Evolutionary conservation across 306 rosid species (phyloP).

Genomic region (Canavalia ensiformis): DNA sequence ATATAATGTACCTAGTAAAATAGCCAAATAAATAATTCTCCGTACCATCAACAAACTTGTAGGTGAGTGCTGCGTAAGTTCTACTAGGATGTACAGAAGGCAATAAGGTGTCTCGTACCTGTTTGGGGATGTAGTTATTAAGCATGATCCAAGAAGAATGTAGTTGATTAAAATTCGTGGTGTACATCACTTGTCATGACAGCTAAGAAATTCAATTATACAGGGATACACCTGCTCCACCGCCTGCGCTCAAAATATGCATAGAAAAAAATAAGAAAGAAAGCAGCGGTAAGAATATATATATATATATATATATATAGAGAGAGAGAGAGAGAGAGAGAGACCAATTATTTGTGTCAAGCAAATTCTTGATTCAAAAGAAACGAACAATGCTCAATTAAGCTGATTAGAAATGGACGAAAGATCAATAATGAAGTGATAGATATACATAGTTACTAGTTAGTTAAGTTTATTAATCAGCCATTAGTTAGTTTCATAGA

Average conservation of each 20-base stretch:
- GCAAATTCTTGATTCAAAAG: not conserved
- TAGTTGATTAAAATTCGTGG: slow-evolving; percentile 39
- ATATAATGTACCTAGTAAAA: slow-evolving; percentile 15
- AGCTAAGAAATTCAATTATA: slow-evolving; percentile 76
- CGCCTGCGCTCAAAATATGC: slow-evolving; percentile 66
- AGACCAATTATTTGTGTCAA: slow-evolving; percentile 25
- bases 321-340: not conserved
- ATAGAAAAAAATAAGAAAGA: slow-evolving; percentile 36
- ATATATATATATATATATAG: no score
- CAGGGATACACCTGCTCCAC: slow-evolving; percentile 86
- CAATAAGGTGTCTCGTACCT: slow-evolving; percentile 34
- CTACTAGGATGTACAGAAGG: slow-evolving; percentile 18
- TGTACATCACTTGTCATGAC: slow-evolving; percentile 66
- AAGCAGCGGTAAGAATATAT: slow-evolving; percentile 39
- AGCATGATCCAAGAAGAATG: slow-evolving; percentile 34
- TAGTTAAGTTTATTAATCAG: no score
- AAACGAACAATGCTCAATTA: slow-evolving; percentile 12
- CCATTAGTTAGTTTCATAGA: no score
- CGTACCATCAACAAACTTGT: slow-evolving; percentile 19
- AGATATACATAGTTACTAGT: no score
- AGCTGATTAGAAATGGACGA: slow-evolving; percentile 19
- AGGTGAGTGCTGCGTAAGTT: slow-evolving; percentile 19
- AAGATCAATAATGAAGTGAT: not conserved
- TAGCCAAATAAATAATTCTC: slow-evolving; percentile 28
- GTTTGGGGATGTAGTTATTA: slow-evolving; percentile 46